These are phyloP conservation scores for Samsoniella hepiali DNA, from an alignment of 2,329 filamentous ascomycete species.

Conservation along the genomic window DNA sequence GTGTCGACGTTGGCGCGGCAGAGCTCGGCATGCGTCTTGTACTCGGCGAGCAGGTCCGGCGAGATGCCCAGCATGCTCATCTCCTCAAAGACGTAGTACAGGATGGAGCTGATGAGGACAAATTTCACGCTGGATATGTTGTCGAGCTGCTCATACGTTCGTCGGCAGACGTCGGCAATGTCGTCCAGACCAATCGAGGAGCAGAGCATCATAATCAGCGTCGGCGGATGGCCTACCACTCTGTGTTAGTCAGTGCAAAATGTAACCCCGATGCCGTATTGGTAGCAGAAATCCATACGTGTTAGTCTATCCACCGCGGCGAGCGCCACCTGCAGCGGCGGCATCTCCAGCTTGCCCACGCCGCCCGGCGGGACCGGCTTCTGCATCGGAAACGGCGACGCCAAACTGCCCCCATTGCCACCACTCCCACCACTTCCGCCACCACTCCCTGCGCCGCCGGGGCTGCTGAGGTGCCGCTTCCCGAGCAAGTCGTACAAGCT, in stretches of 20 bases:
- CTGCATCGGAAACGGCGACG: conserved; percentile 46
- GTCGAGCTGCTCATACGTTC: conserved; percentile 50
- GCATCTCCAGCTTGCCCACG: conserved; percentile 50
- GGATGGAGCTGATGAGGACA: conserved; percentile 46
- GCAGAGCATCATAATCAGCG: conserved; percentile 49
- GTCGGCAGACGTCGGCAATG: conserved; percentile 47
- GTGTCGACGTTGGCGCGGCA: conserved; percentile 50
- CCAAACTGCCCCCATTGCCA: conserved; percentile 21
- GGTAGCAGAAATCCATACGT: conserved; percentile 28
- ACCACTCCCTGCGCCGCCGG: not conserved
- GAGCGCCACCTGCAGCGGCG: conserved; percentile 50
- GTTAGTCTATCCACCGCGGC: conserved; percentile 47
- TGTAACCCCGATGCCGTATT: too few relatives aligned
- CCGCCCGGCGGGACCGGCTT: conserved; percentile 44
- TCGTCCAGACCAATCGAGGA: conserved; percentile 47
- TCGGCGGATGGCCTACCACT: conserved; percentile 42
- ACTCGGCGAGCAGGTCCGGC: conserved; percentile 32
- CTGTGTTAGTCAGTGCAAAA: not conserved
- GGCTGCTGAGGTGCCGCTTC: conserved; percentile 39
- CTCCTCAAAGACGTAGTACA: conserved; percentile 50
- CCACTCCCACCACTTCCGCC: too few relatives aligned
- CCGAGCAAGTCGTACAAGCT: conserved; percentile 51
- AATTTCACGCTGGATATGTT: conserved; percentile 49
- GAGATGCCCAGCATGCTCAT: conserved; percentile 37
- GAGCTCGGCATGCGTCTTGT: conserved; percentile 37